These are phyloP conservation scores for Cafeteria roenbergensis DNA, from an alignment of 108 stramenopile genomes.

Conservation along the genomic window DNA sequence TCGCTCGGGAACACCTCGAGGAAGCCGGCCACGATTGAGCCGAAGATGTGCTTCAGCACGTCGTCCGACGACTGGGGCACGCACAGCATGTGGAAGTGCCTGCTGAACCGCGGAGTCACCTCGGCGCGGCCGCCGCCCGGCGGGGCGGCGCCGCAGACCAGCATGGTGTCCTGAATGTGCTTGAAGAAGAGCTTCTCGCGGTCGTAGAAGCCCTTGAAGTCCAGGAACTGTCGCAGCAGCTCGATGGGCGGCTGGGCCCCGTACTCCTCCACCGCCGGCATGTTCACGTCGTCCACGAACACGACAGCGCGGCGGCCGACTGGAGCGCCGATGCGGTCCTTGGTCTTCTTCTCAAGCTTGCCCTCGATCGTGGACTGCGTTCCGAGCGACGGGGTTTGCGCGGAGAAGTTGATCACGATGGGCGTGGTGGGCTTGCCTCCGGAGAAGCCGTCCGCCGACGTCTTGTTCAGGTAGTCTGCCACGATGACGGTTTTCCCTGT, in stretches of 20 bases:
- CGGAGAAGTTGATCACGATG: conserved; percentile 48
- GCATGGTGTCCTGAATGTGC: conserved; percentile 46
- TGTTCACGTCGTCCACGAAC: conserved; percentile 60
- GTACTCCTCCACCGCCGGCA: conserved; percentile 51
- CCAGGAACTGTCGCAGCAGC: conserved; percentile 51
- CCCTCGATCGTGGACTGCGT: conserved; percentile 46
- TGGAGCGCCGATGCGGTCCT: conserved; percentile 46
- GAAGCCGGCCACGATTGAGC: conserved; percentile 34
- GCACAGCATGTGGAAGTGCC: conserved; percentile 55
- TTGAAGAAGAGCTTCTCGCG: conserved; percentile 63
- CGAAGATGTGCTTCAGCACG: conserved; percentile 42
- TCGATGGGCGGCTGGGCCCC: conserved; percentile 57
- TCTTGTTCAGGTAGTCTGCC: conserved; percentile 12
- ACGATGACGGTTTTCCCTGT: conserved; percentile 51
- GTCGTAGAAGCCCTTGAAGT: conserved; percentile 59
- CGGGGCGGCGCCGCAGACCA: conserved; percentile 46
- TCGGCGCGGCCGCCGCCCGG: conserved; percentile 47
- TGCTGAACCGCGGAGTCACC: conserved; percentile 49
- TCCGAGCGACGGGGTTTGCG: conserved; percentile 39
- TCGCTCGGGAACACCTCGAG: conserved; percentile 17
- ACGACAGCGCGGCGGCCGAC: conserved; percentile 36
- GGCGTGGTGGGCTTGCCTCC: conserved; percentile 33
- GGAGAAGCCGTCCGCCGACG: background rate
- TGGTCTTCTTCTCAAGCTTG: conserved; percentile 55
- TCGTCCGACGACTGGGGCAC: conserved; percentile 38